Evolutionary conservation across 495 filamentous ascomycete species (phyloP).

Genomic region (Penicillium egyptiacum): DNA sequence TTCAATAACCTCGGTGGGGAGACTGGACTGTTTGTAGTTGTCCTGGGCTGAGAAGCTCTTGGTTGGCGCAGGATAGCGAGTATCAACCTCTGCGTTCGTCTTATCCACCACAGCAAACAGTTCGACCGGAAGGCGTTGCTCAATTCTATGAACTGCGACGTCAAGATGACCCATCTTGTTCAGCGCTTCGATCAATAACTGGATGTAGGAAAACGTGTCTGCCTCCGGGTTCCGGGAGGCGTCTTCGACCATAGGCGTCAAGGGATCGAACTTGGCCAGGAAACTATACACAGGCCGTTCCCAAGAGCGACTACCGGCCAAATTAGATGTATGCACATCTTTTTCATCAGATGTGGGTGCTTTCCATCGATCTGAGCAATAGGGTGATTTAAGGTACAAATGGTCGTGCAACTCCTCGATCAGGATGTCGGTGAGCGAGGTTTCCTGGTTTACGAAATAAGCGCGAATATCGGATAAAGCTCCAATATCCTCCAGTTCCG

Average conservation of each 20-base stretch:
- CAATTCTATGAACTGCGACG: conserved; percentile 80
- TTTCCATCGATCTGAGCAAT: conserved; percentile 95
- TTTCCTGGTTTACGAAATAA: conserved; percentile 92
- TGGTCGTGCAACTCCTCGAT: conserved; percentile 97
- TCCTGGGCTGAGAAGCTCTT: conserved; percentile 55
- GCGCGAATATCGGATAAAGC: conserved; percentile 81
- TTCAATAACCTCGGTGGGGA: conserved; percentile 65
- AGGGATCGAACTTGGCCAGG: conserved; percentile 76
- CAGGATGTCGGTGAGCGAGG: conserved; percentile 86
- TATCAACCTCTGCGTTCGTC: conserved; percentile 89
- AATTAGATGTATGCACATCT: conserved; percentile 50
- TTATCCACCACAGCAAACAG: conserved; percentile 92
- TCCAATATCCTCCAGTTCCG: conserved; percentile 89
- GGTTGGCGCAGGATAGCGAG: conserved; percentile 73
- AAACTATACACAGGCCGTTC: conserved; percentile 73
- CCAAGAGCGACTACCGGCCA: conserved; percentile 38
- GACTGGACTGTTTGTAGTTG: conserved; percentile 46
- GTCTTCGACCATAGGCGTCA: conserved; percentile 75
- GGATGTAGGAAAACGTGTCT: conserved; percentile 91
- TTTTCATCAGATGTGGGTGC: conserved; percentile 51
- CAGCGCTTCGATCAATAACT: conserved; percentile 81
- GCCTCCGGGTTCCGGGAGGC: conserved; percentile 88
- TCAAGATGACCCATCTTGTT: conserved; percentile 86
- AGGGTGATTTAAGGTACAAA: conserved; percentile 93
- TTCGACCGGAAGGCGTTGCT: conserved; percentile 91